Evolutionary conservation across 2,329 filamentous ascomycete genomes (phyloP), one percentile per base, ranked within the genome.

Genomic region (Arthrobotrys megalospora): DNA sequence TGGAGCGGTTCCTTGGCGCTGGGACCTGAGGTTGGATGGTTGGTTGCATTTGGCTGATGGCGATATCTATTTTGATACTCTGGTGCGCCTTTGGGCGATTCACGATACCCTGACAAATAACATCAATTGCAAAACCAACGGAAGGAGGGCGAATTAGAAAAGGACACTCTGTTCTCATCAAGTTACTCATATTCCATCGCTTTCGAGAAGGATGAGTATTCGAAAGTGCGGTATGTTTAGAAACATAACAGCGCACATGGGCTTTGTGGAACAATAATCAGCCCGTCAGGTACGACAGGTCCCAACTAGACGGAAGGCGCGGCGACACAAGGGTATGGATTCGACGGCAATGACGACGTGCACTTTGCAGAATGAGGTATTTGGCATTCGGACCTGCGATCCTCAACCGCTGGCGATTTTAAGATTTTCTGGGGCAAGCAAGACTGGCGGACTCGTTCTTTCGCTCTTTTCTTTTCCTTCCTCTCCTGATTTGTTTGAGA

Each of bases 341-440:
- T 38, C 50, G 58, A 77, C 43, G 65, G 36, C 50, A 55, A 66
- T 65, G 58, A 60, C 60, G 60, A 73, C 34, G 53, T 68, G 16
- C 55, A 60, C 65, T 47, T 53, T 52, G 65, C 50, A 45, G 47
- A 47, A 43, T 77, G 73, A 71, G 73, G 73, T 70, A 77, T 77
- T 77, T 77, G 73, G 73, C 73, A 77, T 77, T 62, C 73, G 73
- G 73, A 70, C 65, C 66, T 77, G 47, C 73, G 73, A 77, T 77
- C 73, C 73, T 60, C 38, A 34, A 62, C 41, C 28, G 47, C 47
- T 36, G 60, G 48, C 36, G 53, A 58, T 41, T 55, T 55, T n/a
- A 12, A 10, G 7, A 12, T 12, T 38, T 38, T 38, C 36, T 12
- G n/a, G 19, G 16, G 16, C n/a, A n/a, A 7, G 16, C 16, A 48